Conservation (phyloP, 148 eudicot species). For the Chenopodium berlandieri region DNA sequence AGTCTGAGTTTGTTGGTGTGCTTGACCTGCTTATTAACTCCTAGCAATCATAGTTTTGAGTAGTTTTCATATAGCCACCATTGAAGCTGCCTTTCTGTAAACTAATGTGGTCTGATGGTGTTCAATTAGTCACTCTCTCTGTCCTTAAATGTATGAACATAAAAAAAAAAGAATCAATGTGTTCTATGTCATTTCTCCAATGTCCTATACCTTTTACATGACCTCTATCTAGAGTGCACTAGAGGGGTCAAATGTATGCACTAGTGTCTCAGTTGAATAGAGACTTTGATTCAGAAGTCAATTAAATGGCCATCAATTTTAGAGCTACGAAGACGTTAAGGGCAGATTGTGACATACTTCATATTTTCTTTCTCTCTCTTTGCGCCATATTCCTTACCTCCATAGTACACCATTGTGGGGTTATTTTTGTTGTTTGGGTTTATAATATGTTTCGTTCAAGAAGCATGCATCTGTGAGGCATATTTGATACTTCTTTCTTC, state of each 20-base stretch:
- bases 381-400: not conserved
- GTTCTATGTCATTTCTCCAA: not conserved
- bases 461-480: not conserved
- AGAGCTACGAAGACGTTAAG: not conserved
- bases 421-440: not conserved
- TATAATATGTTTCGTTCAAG: not conserved
- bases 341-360: not conserved
- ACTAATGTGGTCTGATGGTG: not conserved
- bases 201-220: too few species aligned
- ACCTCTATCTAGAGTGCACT: too few species aligned
- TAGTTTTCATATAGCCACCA: not conserved
- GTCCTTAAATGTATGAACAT: too few species aligned
- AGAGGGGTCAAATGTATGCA: not conserved
- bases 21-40: not conserved
- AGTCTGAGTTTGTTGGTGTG: not conserved
- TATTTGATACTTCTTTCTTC: not conserved
- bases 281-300: not conserved
- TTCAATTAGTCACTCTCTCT: not conserved
- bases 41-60: not conserved
- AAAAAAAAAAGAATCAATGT: not conserved
- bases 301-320: not conserved
- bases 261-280: not conserved
- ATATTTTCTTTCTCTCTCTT: not conserved
- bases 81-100: not conserved
- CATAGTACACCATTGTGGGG: not conserved